Evolutionary conservation across 495 filamentous ascomycete species (phyloP), one percentile per base, ranked within the genome.

Genomic region (Copromyces sp.): DNA sequence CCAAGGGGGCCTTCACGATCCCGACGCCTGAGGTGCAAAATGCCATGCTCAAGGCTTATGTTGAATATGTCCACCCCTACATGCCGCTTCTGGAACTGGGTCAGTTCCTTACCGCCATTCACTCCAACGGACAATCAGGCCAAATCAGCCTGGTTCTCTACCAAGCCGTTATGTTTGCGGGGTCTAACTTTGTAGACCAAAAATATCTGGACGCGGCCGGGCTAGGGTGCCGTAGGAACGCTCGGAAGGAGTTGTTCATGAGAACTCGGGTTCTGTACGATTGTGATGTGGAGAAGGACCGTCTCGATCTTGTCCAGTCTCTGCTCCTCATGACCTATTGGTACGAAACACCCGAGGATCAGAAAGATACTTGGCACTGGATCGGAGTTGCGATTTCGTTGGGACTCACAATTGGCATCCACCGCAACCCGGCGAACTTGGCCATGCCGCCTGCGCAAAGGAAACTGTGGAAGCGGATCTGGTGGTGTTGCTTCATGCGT

Each of bases 401-500:
- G 20, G 92, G 91, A 72, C 91, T 94, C 78, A 94, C 92, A 6
- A 94, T 95, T 73, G 93, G 93, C 9, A 83, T 95, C 3, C 91
- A 96, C 80, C 90, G 92, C 59, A 91, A 96, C 76, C 93, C 93
- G 41, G 90, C 91, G 47, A 91, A 90, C 47, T 78, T 80, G 37
- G 89, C 86, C 72, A 93, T 95, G 90, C 86, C 90, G 38, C 76
- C 85, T 24, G 85, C 87, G 70, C 88, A 89, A 78, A 90, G 92
- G 76, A 89, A 88, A 73, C 83, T 97, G 74, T 95, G 93, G 92
- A 96, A 94, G 80, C 85, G 93, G 40, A 93, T 97, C 71, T 97
- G 94, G 94, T 97, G 94, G 94, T 94, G 92, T 68, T 94, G 91
- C 71, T 95, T 94, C 76, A 95, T 95, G 86, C 89, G 93, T 53